Evolutionary conservation across 2,329 filamentous ascomycete genomes (phyloP).

Genomic region (Capronia coronata): DNA sequence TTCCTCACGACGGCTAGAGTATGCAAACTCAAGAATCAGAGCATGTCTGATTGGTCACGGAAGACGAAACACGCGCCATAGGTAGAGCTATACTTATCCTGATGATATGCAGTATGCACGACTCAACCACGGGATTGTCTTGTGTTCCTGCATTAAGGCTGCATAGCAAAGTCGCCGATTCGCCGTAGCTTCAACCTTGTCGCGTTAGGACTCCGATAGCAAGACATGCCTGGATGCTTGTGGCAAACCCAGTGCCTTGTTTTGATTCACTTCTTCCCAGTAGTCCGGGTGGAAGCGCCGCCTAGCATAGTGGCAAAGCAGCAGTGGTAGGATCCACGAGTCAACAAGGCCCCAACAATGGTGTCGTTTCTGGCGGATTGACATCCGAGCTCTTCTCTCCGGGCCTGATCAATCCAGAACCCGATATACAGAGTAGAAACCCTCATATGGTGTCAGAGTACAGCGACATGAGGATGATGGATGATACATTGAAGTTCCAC

Average conservation of each 20-base stretch:
- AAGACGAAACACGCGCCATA: slow-evolving; percentile 5
- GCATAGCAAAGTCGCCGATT: slow-evolving; percentile 11
- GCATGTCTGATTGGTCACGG: slow-evolving; percentile 7
- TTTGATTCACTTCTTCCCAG: background rate
- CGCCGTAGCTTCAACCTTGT: slow-evolving; percentile 4
- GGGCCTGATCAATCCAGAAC: background rate
- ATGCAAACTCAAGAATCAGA: slow-evolving; percentile 5
- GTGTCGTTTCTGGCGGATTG: background rate
- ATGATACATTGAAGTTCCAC: background rate
- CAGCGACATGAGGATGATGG: background rate
- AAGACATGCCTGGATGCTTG: background rate
- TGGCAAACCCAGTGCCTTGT: background rate
- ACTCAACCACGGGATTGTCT: slow-evolving; percentile 22
- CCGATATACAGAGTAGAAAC: background rate
- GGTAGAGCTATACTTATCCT: slow-evolving; percentile 17
- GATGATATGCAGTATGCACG: slow-evolving; percentile 5
- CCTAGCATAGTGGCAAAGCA: background rate
- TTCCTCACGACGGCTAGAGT: no score
- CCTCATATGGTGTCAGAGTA: background rate
- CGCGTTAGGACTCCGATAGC: background rate
- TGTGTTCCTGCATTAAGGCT: slow-evolving; percentile 23
- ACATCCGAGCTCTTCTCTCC: background rate
- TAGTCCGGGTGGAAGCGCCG: background rate
- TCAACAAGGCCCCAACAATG: no score
- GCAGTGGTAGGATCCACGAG: background rate